phyloP scores from a whole-genome alignment of 2,329 filamentous ascomycete genomes.

The Colletotrichum lindemuthianum region DNA sequence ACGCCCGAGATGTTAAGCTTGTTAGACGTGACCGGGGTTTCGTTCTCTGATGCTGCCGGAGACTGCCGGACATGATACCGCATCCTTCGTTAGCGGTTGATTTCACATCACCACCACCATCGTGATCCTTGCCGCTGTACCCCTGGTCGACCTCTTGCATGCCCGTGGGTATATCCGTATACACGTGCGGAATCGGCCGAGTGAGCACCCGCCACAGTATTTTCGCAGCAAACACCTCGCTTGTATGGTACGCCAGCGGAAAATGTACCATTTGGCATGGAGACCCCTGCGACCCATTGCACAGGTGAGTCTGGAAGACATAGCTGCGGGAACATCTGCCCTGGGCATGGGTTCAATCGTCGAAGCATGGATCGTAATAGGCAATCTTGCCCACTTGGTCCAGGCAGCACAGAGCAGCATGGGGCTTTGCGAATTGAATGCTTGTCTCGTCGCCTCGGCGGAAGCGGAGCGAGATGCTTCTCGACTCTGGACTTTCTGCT shows the following conservation, averaged over 20 bases:
- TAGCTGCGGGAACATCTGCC: too few species aligned
- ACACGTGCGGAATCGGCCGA: slow-evolving; percentile 33
- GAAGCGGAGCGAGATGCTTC: not conserved
- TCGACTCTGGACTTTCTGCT: not conserved
- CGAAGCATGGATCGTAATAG: slow-evolving; percentile 5
- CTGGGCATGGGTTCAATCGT: not conserved
- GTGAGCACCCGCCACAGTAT: not conserved
- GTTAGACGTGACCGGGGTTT: slow-evolving; percentile 1
- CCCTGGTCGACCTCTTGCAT: not conserved
- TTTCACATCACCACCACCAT: too few species aligned
- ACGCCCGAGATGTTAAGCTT: slow-evolving; percentile 22
- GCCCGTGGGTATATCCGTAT: not conserved
- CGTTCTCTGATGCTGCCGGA: not conserved
- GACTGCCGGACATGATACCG: slow-evolving; percentile 8
- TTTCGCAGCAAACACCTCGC: slow-evolving; percentile 10
- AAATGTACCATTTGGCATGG: slow-evolving; percentile 4
- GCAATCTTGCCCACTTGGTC: slow-evolving; percentile 14
- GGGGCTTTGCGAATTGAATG: not conserved
- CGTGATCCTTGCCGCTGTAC: slow-evolving; percentile 10
- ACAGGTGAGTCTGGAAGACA: slow-evolving; percentile 5
- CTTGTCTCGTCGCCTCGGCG: not conserved
- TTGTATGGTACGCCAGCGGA: not conserved
- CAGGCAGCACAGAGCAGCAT: slow-evolving; percentile 24
- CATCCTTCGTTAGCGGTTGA: slow-evolving; percentile 14
- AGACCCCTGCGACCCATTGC: not conserved